Conservation (phyloP, 1,139 yeast genomes). For the Candida buenavistaensis region DNA sequence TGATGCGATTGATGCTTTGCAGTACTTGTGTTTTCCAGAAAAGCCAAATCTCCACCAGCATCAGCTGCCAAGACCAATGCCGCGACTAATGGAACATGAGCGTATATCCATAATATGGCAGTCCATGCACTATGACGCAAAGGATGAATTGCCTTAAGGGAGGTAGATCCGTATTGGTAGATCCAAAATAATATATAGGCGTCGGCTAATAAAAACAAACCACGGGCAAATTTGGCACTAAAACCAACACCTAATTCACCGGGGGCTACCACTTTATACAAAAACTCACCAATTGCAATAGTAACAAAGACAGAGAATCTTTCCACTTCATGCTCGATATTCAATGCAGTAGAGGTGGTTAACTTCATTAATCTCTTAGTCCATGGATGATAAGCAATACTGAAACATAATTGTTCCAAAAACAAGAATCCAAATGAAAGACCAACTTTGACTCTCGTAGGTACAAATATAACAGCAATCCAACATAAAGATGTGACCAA, state of each 20-base stretch:
- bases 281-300: constrained; percentile 66
- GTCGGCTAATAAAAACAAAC: constrained; percentile 47
- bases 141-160: constrained; percentile 52
- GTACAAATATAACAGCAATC: constrained; percentile 50
- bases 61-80: constrained; percentile 59
- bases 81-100: constrained; percentile 56
- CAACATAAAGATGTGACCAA: constrained; percentile 37
- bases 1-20: constrained; percentile 6
- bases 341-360: constrained; percentile 58
- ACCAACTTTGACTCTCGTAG: constrained; percentile 48
- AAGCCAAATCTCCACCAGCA: constrained; percentile 55
- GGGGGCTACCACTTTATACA: constrained; percentile 56
- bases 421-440: constrained; percentile 41
- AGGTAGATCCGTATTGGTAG: constrained; percentile 56
- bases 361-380: constrained; percentile 41
- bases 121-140: constrained; percentile 48
- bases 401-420: constrained; percentile 40
- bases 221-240: constrained; percentile 46
- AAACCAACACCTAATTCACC: constrained; percentile 52
- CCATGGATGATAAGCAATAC: constrained; percentile 46
- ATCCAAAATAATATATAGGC: constrained; percentile 56
- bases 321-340: constrained; percentile 69
- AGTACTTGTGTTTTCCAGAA: constrained; percentile 16
- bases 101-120: constrained; percentile 49
- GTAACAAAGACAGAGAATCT: constrained; percentile 58